A percentile compares a stretch with the other conserved stretches of the same genome.
Conservation (phyloP, 345 rosid species). For the Nephelium lappaceum region DNA sequence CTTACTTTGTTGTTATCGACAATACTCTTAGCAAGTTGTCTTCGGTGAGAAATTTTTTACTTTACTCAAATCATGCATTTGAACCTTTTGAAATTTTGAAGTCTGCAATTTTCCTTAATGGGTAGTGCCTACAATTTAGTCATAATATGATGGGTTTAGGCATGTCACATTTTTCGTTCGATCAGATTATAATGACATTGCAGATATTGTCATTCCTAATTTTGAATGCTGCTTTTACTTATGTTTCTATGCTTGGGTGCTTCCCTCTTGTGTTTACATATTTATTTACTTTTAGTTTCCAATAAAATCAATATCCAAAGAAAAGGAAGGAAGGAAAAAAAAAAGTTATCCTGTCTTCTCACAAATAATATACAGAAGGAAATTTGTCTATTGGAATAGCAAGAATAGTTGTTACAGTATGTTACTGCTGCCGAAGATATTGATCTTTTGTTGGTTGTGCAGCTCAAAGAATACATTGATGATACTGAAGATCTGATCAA, state of each 20-base stretch:
- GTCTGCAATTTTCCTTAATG: neutral
- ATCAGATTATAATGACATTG: slow-evolving; percentile 1
- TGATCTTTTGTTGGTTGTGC: slow-evolving; percentile 34
- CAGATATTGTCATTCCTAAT: neutral
- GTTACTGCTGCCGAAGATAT: neutral
- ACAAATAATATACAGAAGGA: neutral
- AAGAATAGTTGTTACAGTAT: neutral
- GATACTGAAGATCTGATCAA: slow-evolving; percentile 97
- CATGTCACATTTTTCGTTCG: neutral
- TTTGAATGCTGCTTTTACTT: slow-evolving; percentile 10
- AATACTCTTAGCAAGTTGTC: slow-evolving; percentile 81
- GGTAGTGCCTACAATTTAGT: neutral
- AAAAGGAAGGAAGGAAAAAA: neutral
- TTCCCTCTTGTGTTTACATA: neutral
- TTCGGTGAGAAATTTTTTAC: slow-evolving; percentile 54
- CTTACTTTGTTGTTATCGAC: slow-evolving; percentile 79
- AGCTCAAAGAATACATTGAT: slow-evolving; percentile 96
- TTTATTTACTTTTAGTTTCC: neutral
- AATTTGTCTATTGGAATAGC: neutral
- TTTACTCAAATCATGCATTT: slow-evolving; percentile 1
- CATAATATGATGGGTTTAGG: neutral
- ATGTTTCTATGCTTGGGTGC: neutral
- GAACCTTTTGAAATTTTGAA: neutral
- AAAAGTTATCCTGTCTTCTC: neutral
- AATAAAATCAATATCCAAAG: neutral